Base-by-base conservation (phyloP, 768 basidiomycete species). In the Boletus tomentosulus region DNA sequence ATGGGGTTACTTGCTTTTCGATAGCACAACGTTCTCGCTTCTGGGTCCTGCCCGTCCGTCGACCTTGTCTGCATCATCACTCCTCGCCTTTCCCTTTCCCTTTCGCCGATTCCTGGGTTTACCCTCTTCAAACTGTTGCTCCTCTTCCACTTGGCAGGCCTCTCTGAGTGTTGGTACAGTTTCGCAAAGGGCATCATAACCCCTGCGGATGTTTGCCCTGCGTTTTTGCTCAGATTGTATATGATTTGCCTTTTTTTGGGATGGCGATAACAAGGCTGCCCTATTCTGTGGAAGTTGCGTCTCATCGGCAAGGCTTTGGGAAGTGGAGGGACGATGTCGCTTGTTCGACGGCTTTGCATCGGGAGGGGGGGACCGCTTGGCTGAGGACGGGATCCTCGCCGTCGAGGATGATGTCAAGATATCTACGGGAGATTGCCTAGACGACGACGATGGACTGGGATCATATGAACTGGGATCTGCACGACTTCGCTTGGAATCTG, bases 191-290 rank as follows among this genome's bases (percentile, higher is more conserved):
- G 87, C 84, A 61, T 95, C 93, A 66, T 96, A 96, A 11, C 92
- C 94, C 37, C 85, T 74, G 11, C 92, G 79, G 48, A 97, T 96
- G 62, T 93, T 94, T 13, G 91, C 91, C 31, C 94, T 83, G 25
- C 94, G 85, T 69, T 95, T 95, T 74, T 96, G 92, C 73, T 97
- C 94, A 2, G 86, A 89, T 62, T 91, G 88, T 59, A 97, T 96
- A 65, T 97, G 93, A 62, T 95, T 95, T 38, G 87, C 87, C 66
- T 94, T 91, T 68, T 95, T 95, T 76, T 94, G 90, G 2, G 87
- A 85, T 0, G 89, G 82, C 2, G 87, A 85, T 25, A 95, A 78
- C 25, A 93, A 76, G 8, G 71, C 37, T 0, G 51, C 13, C 48
- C 55, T 56, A 22, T 55, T 59, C 5, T 59, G 57, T 44, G 59